Evolutionary conservation across 371 early-diverging fungal species (phyloP).

Genomic region (Mortierella sp.): DNA sequence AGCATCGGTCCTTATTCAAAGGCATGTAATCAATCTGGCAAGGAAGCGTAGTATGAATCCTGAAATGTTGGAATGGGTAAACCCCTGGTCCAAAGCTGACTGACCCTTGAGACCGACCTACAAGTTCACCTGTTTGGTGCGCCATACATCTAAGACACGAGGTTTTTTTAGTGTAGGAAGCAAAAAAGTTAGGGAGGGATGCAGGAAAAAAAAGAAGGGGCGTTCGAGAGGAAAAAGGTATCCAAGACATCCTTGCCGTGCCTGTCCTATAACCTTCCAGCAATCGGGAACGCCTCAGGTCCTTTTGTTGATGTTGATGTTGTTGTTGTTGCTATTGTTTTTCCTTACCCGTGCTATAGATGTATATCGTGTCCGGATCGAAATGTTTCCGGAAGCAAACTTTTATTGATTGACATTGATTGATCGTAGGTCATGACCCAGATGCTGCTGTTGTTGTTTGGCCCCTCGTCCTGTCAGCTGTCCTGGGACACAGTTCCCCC

Average conservation of each 20-base stretch:
- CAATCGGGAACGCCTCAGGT: too few species aligned
- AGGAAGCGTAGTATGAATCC: slow-evolving; percentile 53
- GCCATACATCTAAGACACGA: slow-evolving; percentile 56
- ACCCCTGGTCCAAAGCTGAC: not conserved
- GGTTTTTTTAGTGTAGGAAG: too few species aligned
- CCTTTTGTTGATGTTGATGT: too few species aligned
- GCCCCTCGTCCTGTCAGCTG: slow-evolving; percentile 63
- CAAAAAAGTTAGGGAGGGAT: not conserved
- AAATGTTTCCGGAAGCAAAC: slow-evolving; percentile 45
- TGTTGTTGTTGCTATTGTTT: too few species aligned
- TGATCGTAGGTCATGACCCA: slow-evolving; percentile 58
- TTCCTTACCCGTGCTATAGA: slow-evolving; percentile 40
- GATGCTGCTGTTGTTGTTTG: slow-evolving; percentile 52
- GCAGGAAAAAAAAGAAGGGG: not conserved
- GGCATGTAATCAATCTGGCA: slow-evolving; percentile 59
- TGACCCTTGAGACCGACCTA: slow-evolving; percentile 60
- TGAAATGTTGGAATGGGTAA: slow-evolving; percentile 36
- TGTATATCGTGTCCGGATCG: slow-evolving; percentile 23
- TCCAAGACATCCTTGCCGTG: too few species aligned
- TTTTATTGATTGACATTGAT: slow-evolving; percentile 64
- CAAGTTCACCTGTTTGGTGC: slow-evolving; percentile 63
- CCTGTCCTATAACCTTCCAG: too few species aligned
- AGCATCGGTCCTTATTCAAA: slow-evolving; percentile 56
- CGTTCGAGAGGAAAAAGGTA: too few species aligned
- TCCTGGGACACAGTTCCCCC: slow-evolving; percentile 28